Conservation (phyloP, 768 basidiomycete genomes). For the Podaxis sp. region DNA sequence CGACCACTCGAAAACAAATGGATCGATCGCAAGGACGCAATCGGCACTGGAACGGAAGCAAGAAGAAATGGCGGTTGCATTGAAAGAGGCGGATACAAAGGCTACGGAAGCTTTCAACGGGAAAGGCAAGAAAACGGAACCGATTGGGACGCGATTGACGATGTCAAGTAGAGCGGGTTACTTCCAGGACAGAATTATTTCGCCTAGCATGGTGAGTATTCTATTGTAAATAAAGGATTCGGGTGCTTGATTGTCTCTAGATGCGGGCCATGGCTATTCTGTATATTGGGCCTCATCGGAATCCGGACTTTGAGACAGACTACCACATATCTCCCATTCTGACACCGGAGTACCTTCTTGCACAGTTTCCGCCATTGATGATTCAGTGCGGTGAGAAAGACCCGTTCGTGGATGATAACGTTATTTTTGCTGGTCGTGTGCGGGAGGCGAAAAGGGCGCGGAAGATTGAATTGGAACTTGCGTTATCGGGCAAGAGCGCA, state of each 20-base stretch:
- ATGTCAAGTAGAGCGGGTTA: slow-evolving; percentile 95
- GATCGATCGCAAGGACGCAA: slow-evolving; percentile 30
- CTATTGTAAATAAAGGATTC: background rate
- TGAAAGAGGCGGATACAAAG: slow-evolving; percentile 49
- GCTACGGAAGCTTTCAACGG: slow-evolving; percentile 31
- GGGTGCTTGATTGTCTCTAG: slow-evolving; percentile 40
- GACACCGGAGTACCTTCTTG: slow-evolving; percentile 78
- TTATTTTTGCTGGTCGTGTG: slow-evolving; percentile 94
- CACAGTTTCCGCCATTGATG: slow-evolving; percentile 90
- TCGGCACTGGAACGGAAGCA: slow-evolving; percentile 51
- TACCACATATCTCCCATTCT: slow-evolving; percentile 96
- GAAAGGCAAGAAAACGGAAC: slow-evolving; percentile 36
- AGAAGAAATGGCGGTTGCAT: slow-evolving; percentile 48
- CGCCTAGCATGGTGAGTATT: slow-evolving; percentile 88
- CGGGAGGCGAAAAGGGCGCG: slow-evolving; percentile 90
- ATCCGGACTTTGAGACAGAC: slow-evolving; percentile 93
- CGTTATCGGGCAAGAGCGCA: slow-evolving; percentile 59
- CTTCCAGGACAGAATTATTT: slow-evolving; percentile 91
- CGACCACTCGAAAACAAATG: slow-evolving; percentile 24
- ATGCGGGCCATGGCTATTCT: slow-evolving; percentile 99
- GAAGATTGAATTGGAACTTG: slow-evolving; percentile 68
- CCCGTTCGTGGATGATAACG: slow-evolving; percentile 96
- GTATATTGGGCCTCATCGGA: slow-evolving; percentile 91
- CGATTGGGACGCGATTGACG: slow-evolving; percentile 84
- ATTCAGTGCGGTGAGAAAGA: slow-evolving; percentile 95